phyloP scores from a whole-genome alignment of 108 stramenopile species.

The Cyclotella baltica region DNA sequence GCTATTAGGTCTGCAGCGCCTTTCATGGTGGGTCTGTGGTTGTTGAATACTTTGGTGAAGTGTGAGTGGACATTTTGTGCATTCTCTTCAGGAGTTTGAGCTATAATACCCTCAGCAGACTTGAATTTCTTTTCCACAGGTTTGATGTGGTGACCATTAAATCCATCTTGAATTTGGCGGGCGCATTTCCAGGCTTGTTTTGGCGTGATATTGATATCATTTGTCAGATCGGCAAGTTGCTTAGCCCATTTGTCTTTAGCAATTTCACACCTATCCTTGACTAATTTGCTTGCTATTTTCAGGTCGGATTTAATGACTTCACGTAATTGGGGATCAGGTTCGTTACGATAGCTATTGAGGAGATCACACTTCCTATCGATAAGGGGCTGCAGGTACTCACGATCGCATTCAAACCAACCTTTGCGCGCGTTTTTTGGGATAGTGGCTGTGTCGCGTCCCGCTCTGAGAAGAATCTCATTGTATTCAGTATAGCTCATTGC shows the following conservation, averaged over 20 bases:
- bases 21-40: neutral
- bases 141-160: neutral
- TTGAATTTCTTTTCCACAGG: neutral
- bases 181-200: slow-evolving; percentile 1
- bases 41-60: neutral
- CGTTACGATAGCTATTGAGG: neutral
- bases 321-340: neutral
- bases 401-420: slow-evolving; percentile 1
- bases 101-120: neutral
- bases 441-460: neutral
- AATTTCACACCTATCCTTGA: neutral
- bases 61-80: neutral
- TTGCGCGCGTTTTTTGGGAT: neutral
- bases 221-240: neutral
- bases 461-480: neutral
- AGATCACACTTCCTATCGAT: neutral
- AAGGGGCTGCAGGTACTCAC: neutral
- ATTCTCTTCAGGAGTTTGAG: neutral
- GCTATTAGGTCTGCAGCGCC: neutral
- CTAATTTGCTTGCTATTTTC: neutral
- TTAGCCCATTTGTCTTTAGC: neutral
- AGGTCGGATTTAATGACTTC: neutral
- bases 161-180: slow-evolving; percentile 2
- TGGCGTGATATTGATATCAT: neutral
- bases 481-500: neutral